A percentile compares a stretch with the other conserved stretches of the same genome.
These are phyloP conservation scores for Salix arbutifolia DNA, from an alignment of 345 rosid genomes.

Conservation along the genomic window DNA sequence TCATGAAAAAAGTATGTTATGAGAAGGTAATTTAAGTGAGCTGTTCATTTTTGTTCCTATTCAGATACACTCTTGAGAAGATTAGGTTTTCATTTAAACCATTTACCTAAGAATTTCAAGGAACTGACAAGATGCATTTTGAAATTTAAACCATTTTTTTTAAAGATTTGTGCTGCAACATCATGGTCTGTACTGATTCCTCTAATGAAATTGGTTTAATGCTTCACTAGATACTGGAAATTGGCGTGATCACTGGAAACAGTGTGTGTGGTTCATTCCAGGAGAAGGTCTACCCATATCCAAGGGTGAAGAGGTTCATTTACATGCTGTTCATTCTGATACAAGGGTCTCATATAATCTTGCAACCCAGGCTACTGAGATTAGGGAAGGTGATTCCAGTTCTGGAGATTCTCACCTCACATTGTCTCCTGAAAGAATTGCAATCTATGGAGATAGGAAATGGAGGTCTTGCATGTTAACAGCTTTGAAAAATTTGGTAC, in stretches of 20 bases:
- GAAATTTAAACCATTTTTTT: too few species aligned
- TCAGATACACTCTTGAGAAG: neutral
- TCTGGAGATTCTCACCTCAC: slow-evolving; percentile 47
- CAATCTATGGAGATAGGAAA: slow-evolving; percentile 60
- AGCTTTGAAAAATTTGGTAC: slow-evolving; percentile 60
- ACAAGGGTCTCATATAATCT: slow-evolving; percentile 60
- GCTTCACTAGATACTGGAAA: slow-evolving; percentile 46
- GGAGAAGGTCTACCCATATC: slow-evolving; percentile 51
- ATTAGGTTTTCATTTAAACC: neutral
- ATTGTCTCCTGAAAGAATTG: slow-evolving; percentile 72
- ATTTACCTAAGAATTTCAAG: neutral
- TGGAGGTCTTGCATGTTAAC: slow-evolving; percentile 59
- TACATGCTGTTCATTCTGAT: slow-evolving; percentile 63
- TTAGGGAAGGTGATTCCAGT: slow-evolving; percentile 16
- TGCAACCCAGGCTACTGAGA: slow-evolving; percentile 31
- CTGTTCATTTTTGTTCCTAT: neutral
- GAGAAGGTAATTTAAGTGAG: too few species aligned
- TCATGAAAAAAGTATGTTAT: too few species aligned
- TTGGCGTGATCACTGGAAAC: slow-evolving; percentile 99
- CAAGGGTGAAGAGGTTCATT: slow-evolving; percentile 48
- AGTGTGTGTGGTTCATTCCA: slow-evolving; percentile 83
- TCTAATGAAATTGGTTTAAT: slow-evolving; percentile 22
- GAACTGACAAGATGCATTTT: too few species aligned
- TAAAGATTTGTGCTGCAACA: neutral
- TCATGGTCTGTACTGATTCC: neutral